Base-by-base conservation (phyloP, 129 eudicot genomes). In the Oenanthe sinensis region DNA sequence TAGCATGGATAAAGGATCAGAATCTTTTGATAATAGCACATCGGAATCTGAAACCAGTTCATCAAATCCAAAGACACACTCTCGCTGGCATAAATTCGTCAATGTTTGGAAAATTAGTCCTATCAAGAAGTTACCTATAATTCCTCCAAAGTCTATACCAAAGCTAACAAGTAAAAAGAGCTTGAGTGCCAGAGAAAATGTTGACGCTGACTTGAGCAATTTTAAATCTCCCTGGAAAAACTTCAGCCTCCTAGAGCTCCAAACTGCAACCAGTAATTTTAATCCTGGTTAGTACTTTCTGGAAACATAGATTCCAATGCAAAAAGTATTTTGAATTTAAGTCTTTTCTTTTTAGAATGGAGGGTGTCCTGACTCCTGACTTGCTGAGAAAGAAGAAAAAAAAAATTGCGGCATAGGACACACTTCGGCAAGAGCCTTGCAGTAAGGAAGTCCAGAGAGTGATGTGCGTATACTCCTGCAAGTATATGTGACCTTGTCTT, bases 41-140 rank as follows among this genome's bases (percentile, higher is more conserved):
- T 28, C 70, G 39, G 75, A 46, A 75, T 52, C 82, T 49, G 82
- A 67, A 79, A 65, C 8, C 12, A 19, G 20, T 15, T 44, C 78
- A 43, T 69, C 79, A 10, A 44, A 76, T 65, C 75, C 89, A 77
- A 76, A 39, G 2, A 71, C 86, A 45, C 78, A 60, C 58, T 82
- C 88, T 45, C 90, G 93, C 7, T 92, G 96, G 97, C 67, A 77
- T 12, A 85, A 79, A 71, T 89, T 92, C 75, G 78, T 87, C 24
- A 88, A 85, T 45, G 15, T 76, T 62, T 90, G 96, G 96, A 92
- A 85, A 47, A 69, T 70, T 63, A 75, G 78, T 39, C 83, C 90
- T 45, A 40, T 87, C 8, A 87, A 84, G 79, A 82, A 82, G 72
- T 69, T 87, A 52, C 81, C 91, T 22, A 69, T 89, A 26, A 80